Percentiles rank a stretch among this genome's conserved stretches.
phyloP scores from a whole-genome alignment of 352 stramenopile genomes.

The Phytophthora lateralis region DNA sequence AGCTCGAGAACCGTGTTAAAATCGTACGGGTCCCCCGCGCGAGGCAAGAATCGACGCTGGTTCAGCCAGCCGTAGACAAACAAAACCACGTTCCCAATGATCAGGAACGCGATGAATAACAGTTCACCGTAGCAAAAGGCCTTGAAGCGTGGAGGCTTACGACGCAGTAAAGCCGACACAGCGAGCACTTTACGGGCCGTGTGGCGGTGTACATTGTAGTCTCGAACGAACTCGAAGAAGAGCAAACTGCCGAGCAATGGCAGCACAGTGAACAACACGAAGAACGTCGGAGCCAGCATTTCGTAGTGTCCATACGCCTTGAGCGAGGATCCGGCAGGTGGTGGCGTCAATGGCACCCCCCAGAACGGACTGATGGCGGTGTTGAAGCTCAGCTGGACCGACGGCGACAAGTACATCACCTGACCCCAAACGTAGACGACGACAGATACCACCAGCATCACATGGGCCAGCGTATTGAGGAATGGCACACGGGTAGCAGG shows the following conservation, averaged over 20 bases:
- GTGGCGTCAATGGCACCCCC: conserved; percentile 32
- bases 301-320: conserved; percentile 48
- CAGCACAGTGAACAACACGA: conserved; percentile 54
- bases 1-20: conserved; percentile 57
- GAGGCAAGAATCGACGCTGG: conserved; percentile 35
- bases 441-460: conserved; percentile 43
- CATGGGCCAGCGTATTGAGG: conserved; percentile 33
- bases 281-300: conserved; percentile 60
- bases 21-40: conserved; percentile 38
- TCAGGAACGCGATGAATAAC: conserved; percentile 50
- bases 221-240: conserved; percentile 46
- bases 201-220: conserved; percentile 49
- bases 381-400: conserved; percentile 39
- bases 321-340: conserved; percentile 27
- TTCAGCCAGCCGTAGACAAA: conserved; percentile 62
- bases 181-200: conserved; percentile 40
- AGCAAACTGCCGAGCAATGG: conserved; percentile 50
- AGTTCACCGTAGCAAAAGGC: conserved; percentile 68
- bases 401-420: conserved; percentile 45
- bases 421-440: conserved; percentile 48
- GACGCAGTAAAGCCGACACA: conserved; percentile 49
- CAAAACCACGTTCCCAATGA: conserved; percentile 59
- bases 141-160: conserved; percentile 41
- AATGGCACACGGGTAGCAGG: conserved; percentile 6
- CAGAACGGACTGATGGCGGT: conserved; percentile 37